Evolutionary conservation across 2,329 filamentous ascomycete genomes (phyloP).

Genomic region (Aspergillus cejpii): DNA sequence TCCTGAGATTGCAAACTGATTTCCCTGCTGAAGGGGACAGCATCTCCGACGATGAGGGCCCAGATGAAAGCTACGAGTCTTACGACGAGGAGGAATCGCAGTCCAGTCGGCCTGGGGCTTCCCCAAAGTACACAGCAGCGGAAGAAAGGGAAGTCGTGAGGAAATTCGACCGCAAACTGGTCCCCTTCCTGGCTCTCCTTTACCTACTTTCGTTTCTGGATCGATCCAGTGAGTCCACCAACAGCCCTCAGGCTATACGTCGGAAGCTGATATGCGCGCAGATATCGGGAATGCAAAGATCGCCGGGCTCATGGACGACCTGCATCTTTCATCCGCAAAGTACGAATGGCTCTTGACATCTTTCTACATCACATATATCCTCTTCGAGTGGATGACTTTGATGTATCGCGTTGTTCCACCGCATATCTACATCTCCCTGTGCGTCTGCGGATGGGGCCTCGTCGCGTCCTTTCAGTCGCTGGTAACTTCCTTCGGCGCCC

Average conservation of each 20-base stretch:
- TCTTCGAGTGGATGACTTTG: constrained; percentile 61
- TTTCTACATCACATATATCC: constrained; percentile 59
- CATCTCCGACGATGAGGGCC: constrained; percentile 17
- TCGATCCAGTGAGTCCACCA: constrained; percentile 60
- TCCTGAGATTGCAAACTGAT: constrained; percentile 32
- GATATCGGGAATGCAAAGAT: constrained; percentile 59
- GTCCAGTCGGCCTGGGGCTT: constrained; percentile 3
- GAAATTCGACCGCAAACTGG: constrained; percentile 71
- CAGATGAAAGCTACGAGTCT: constrained; percentile 26
- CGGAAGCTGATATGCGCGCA: constrained; percentile 17
- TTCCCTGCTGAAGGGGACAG: constrained; percentile 20
- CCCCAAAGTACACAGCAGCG: constrained; percentile 46
- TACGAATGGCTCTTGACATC: constrained; percentile 57
- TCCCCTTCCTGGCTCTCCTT: constrained; percentile 71
- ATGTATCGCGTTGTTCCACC: constrained; percentile 55
- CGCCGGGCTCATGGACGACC: constrained; percentile 51
- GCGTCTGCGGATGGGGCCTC: constrained; percentile 71
- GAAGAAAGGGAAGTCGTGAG: constrained; percentile 66
- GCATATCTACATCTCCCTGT: constrained; percentile 54
- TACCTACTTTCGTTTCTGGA: constrained; percentile 84
- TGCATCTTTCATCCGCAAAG: constrained; percentile 49
- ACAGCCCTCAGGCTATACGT: background rate
- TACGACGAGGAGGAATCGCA: constrained; percentile 20
- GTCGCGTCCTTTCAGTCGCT: constrained; percentile 67
- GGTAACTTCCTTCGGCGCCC: constrained; percentile 55